Conservation (phyloP, 208 protist species). For the Trypanosoma mega region DNA sequence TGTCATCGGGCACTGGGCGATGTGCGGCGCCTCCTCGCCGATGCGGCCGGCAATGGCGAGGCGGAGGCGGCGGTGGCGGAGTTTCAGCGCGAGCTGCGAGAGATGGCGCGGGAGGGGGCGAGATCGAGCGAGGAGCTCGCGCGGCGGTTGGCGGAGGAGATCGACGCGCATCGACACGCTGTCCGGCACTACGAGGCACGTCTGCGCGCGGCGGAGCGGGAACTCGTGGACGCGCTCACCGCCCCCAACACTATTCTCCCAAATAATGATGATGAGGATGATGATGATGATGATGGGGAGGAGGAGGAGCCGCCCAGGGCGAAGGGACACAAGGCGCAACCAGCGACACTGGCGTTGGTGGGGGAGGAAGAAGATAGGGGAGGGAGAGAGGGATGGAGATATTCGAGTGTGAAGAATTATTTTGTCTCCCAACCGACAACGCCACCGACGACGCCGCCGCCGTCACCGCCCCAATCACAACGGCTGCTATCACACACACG, state of each 20-base stretch:
- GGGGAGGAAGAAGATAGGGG: too few relatives aligned
- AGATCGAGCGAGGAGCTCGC: slow-evolving; percentile 57
- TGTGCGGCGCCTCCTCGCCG: slow-evolving; percentile 6
- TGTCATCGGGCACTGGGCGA: slow-evolving; percentile 38
- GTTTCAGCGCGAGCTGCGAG: slow-evolving; percentile 36
- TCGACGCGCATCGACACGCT: slow-evolving; percentile 55
- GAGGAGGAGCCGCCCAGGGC: too few relatives aligned
- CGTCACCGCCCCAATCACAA: too few relatives aligned
- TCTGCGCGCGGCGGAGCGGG: slow-evolving; percentile 36
- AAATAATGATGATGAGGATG: too few relatives aligned
- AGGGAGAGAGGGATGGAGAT: too few relatives aligned
- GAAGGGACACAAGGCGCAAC: too few relatives aligned
- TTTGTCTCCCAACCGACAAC: too few relatives aligned
- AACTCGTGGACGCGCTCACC: slow-evolving; percentile 33
- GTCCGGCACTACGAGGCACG: slow-evolving; percentile 62
- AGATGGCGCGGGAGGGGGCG: slow-evolving; percentile 38
- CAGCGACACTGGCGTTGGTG: too few relatives aligned
- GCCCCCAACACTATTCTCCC: slow-evolving; percentile 1
- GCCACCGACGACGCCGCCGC: too few relatives aligned
- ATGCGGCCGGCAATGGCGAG: slow-evolving; percentile 19
- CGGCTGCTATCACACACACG: too few relatives aligned
- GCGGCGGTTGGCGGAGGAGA: slow-evolving; percentile 46
- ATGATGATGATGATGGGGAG: too few relatives aligned
- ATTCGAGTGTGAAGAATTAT: too few relatives aligned
- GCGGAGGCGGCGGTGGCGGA: slow-evolving; percentile 41